Evolutionary conservation across 2,329 filamentous ascomycete species (phyloP).

Genomic region (Paracoccidioides brasiliensis): DNA sequence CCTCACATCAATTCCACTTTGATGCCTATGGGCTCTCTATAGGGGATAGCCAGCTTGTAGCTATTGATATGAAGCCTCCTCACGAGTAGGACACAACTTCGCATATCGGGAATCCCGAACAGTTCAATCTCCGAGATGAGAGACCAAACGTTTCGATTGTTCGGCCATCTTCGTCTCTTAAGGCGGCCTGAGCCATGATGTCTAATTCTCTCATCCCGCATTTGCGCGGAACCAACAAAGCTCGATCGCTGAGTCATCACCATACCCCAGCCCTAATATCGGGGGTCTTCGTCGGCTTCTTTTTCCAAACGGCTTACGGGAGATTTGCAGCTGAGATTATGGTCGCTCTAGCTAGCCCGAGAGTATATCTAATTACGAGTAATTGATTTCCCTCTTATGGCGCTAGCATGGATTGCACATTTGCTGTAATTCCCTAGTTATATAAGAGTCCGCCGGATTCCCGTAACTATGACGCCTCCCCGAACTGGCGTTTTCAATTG

Average conservation of each 20-base stretch:
- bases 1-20: neutral
- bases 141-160: neutral
- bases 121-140: neutral
- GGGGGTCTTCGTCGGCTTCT: neutral
- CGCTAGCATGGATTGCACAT: too few relatives aligned
- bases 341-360: neutral
- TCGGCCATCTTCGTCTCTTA: neutral
- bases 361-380: too few relatives aligned
- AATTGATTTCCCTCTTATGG: too few relatives aligned
- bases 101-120: neutral
- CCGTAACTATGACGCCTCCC: too few relatives aligned
- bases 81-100: neutral
- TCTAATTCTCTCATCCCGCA: neutral
- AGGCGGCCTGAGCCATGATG: neutral
- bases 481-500: too few relatives aligned
- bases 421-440: too few relatives aligned
- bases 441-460: too few relatives aligned
- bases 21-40: neutral
- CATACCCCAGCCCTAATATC: neutral
- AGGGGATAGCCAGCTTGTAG: neutral
- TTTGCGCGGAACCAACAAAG: neutral
- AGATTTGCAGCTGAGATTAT: neutral
- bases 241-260: neutral
- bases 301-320: neutral
- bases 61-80: neutral